Evolutionary conservation across 108 stramenopile species (phyloP), one percentile per base, ranked within the genome.

Genomic region (Nitzschia inconspicua): DNA sequence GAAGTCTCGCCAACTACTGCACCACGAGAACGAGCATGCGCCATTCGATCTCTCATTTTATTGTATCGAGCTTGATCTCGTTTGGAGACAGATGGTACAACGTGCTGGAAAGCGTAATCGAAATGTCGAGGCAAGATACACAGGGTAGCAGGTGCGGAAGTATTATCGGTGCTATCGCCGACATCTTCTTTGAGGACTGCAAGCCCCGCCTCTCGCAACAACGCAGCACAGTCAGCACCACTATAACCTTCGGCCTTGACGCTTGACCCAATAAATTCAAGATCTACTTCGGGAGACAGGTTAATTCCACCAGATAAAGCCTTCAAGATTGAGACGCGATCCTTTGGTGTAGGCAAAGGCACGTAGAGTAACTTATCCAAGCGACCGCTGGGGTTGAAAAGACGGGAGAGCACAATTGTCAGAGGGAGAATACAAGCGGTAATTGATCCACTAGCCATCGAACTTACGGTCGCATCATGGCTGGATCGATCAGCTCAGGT

Each of bases 351-450:
- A n/a, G 95, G 96, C 16, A 96, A 78, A 6, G 95, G 90, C 14
- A 98, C 94, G 61, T 93, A 95, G 0, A 98, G 71, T 0, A 96
- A 77, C 47, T 92, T 95, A 56, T 98, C 97, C 49, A 98, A 65
- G 11, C 97, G 91, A n/a, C 97, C 89, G 57, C 77, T 79, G 68
- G n/a, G n/a, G n/a, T n/a, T 22, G 39, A 46, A 40, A 37, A 10
- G 43, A 34, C 44, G 26, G 32, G 10, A 57, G 29, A 39, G 50
- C 36, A 9, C 14, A 27, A 63, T 36, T 31, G 43, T 4, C 8
- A 51, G 6, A 8, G 2, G 23, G 44, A 18, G 11, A 14, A 42
- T 16, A n/a, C 50, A 51, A 6, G 9, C 19, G 29, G n/a, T 8
- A 10, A 51, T 51, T 23, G 18, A 23, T 3, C 4, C 6, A 4